Evolutionary conservation across 2,329 filamentous ascomycete genomes (phyloP).

Genomic region (Epichloe brachyelytri): DNA sequence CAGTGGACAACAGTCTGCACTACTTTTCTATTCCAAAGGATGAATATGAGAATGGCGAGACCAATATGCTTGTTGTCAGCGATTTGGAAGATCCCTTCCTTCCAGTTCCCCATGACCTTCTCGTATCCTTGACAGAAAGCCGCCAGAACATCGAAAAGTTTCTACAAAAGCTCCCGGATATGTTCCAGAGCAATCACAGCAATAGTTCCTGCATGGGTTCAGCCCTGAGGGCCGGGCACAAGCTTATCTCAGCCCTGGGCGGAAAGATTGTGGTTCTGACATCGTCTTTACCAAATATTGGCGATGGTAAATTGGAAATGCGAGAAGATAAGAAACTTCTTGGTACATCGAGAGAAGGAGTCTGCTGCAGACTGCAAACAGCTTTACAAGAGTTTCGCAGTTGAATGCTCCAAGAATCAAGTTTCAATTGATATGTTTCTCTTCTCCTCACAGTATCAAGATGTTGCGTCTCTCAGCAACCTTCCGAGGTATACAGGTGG

Average conservation of each 20-base stretch:
- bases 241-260: conserved; percentile 85
- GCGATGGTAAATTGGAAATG: conserved; percentile 81
- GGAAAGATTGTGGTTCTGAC: conserved; percentile 91
- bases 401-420: conserved; percentile 97
- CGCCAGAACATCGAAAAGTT: conserved; percentile 85
- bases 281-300: conserved; percentile 79
- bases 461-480: conserved; percentile 92
- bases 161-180: conserved; percentile 78
- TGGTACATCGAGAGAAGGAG: conserved; percentile 83
- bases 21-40: conserved; percentile 94
- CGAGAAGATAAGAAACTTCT: conserved; percentile 93
- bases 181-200: conserved; percentile 93
- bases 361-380: conserved; percentile 81
- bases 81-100: conserved; percentile 95
- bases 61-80: conserved; percentile 85
- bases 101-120: conserved; percentile 79
- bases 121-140: conserved; percentile 81
- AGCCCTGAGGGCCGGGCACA: conserved; percentile 83
- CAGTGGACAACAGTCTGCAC: conserved; percentile 85
- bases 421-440: conserved; percentile 98
- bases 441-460: conserved; percentile 91
- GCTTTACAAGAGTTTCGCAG: conserved; percentile 97
- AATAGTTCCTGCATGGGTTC: conserved; percentile 89
- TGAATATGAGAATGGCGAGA: conserved; percentile 69
- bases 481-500: conserved; percentile 91